Base-by-base conservation (phyloP, 495 filamentous ascomycete species). In the Lasiosphaeris hirsuta region DNA sequence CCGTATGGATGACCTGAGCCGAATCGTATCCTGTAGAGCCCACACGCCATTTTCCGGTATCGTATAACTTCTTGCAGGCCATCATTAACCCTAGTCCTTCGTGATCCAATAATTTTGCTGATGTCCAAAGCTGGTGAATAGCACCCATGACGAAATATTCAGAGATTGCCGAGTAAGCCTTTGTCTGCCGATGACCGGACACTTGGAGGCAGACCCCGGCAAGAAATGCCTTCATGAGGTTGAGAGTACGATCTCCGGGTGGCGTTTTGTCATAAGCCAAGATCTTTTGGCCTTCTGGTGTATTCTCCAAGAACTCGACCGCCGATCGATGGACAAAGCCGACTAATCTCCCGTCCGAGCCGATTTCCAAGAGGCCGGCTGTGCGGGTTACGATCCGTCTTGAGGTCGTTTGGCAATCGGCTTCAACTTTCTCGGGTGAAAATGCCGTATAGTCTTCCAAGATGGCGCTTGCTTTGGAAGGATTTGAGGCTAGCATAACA, bases 311-410 rank as follows among this genome's bases (percentile, higher is more conserved):
- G 19, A 64, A 61, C 18, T 61, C 62, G 30, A 46, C 14, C 0
- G 62, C 58, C 3, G 62, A 61, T 17, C 62, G 62, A n/a, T 64
- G 62, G 10, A 61, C 44, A 14, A 61, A 64, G 1, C 17, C 34
- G n/a, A 64, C 51, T 23, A 9, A 7, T 39, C 23, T 37, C 11
- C 48, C 18, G 7, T 56, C 10, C n/a, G 9, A 10, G 13, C 11
- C n/a, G 7, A 54, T 11, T 33, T 61, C 58, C 7, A 61, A 19
- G 11, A 64, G 50, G 7, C 58, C 58, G 0, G 62, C 62, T 4
- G 58, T 64, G 10, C 62, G 58, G 10, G 10, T 49, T 10, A 40
- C 36, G 10, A 64, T 11, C 11, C 62, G 43, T 43, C 45, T 61
- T 0, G 58, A 36, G 17, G 38, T 4, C 9, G 0, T 18, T 35